Evolutionary conservation across 495 filamentous ascomycete species (phyloP).

Genomic region (Acidomyces sp.): DNA sequence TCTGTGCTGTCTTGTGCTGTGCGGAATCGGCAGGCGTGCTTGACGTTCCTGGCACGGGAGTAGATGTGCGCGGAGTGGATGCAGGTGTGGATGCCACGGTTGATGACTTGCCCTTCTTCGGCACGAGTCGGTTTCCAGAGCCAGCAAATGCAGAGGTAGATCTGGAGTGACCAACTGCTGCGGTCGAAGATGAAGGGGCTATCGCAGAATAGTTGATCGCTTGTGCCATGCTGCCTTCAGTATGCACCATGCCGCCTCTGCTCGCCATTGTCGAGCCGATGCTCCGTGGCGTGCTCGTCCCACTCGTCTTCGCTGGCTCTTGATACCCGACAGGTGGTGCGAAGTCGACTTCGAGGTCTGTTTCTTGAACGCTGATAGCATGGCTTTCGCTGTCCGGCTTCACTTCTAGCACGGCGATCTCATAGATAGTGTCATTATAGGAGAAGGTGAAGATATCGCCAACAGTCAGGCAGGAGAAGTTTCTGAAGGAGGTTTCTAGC

Average conservation of each 20-base stretch:
- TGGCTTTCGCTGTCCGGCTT: conserved; percentile 69
- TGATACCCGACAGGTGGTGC: conserved; percentile 87
- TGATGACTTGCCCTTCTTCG: conserved; percentile 48
- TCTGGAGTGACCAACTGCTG: conserved; percentile 46
- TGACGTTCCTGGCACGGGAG: conserved; percentile 48
- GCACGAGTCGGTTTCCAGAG: conserved; percentile 60
- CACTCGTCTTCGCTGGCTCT: conserved; percentile 47
- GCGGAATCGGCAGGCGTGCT: too few species aligned
- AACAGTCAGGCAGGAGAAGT: conserved; percentile 82
- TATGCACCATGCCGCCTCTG: conserved; percentile 60
- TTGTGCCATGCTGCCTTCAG: conserved; percentile 78
- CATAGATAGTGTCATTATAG: conserved; percentile 87
- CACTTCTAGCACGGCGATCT: conserved; percentile 82
- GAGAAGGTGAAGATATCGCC: conserved; percentile 88
- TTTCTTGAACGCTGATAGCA: conserved; percentile 83
- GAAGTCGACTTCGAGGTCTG: conserved; percentile 90
- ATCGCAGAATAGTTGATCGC: conserved; percentile 95
- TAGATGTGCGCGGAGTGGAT: conserved; percentile 67
- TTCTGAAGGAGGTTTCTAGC: conserved; percentile 86
- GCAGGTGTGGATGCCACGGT: conserved; percentile 39
- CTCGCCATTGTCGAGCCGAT: conserved; percentile 37
- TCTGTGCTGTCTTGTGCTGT: conserved; percentile 23
- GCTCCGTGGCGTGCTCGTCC: conserved; percentile 56
- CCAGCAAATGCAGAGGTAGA: conserved; percentile 65
- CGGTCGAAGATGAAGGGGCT: conserved; percentile 57